These are phyloP conservation scores for Paratrypanosoma confusum DNA, from an alignment of 208 protist species.

Conservation along the genomic window DNA sequence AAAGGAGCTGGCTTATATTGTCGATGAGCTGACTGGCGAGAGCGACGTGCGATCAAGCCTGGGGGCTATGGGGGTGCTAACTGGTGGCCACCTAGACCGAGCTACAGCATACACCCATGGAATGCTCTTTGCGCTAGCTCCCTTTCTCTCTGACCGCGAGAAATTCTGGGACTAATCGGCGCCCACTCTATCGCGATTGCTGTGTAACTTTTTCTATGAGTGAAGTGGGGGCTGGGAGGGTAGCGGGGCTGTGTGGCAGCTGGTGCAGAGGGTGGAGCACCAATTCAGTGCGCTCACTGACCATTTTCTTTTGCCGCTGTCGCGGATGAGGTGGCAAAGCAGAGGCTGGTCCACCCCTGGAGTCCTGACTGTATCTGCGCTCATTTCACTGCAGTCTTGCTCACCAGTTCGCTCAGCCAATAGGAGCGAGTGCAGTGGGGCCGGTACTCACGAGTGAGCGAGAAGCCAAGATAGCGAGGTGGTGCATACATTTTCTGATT, in stretches of 20 bases:
- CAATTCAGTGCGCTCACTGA: neutral
- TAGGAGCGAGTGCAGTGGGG: too few relatives aligned
- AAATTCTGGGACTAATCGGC: constrained; percentile 48
- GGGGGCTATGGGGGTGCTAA: constrained; percentile 76
- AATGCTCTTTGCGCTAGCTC: constrained; percentile 68
- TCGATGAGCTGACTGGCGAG: constrained; percentile 61
- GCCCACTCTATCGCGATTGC: neutral
- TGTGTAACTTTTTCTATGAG: constrained; percentile 1
- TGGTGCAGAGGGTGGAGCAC: neutral
- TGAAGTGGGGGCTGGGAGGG: too few relatives aligned
- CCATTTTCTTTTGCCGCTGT: neutral
- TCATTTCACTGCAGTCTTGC: too few relatives aligned
- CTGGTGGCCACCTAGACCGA: constrained; percentile 44
- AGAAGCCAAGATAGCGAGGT: too few relatives aligned
- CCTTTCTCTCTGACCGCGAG: constrained; percentile 45
- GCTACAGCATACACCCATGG: constrained; percentile 59
- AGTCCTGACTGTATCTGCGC: too few relatives aligned
- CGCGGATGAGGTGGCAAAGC: too few relatives aligned
- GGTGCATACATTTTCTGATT: too few relatives aligned
- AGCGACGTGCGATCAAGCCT: constrained; percentile 60
- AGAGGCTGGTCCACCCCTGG: too few relatives aligned
- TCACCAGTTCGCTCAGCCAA: too few relatives aligned
- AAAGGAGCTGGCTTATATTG: constrained; percentile 70
- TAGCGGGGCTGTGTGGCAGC: too few relatives aligned
- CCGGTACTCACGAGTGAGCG: too few relatives aligned